Conservation (phyloP, 2,329 filamentous ascomycete species). For the Claviceps sp. region DNA sequence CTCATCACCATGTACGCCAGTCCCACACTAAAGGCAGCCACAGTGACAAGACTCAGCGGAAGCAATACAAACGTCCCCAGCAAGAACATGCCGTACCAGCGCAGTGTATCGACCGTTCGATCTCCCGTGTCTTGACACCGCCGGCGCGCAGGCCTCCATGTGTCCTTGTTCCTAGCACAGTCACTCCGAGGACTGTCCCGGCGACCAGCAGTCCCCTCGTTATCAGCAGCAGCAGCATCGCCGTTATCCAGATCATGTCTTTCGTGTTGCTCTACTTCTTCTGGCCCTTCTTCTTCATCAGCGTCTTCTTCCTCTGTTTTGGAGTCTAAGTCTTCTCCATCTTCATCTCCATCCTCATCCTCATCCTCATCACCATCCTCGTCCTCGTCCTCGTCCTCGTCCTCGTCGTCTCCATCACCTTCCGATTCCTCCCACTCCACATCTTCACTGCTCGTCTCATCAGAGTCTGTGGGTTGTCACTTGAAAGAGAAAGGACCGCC, state of each 20-base stretch:
- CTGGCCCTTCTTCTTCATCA: slow-evolving; percentile 13
- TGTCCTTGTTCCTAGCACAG: slow-evolving; percentile 10
- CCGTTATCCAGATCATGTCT: slow-evolving; percentile 14
- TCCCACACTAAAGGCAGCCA: slow-evolving; percentile 22
- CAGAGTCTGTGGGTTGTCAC: slow-evolving; percentile 32
- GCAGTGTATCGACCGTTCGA: slow-evolving; percentile 27
- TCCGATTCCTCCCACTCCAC: slow-evolving; percentile 15
- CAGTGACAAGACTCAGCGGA: slow-evolving; percentile 26
- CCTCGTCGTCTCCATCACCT: slow-evolving; percentile 12
- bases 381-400: slow-evolving; percentile 15
- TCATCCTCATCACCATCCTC: slow-evolving; percentile 11
- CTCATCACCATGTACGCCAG: slow-evolving; percentile 27
- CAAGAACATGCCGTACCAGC: slow-evolving; percentile 27
- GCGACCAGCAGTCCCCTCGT: slow-evolving; percentile 12
- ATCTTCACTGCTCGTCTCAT: slow-evolving; percentile 21
- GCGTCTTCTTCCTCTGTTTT: slow-evolving; percentile 11
- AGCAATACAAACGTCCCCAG: slow-evolving; percentile 34
- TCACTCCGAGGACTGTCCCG: slow-evolving; percentile 11
- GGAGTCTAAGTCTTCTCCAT: too few relatives aligned
- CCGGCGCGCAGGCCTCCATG: slow-evolving; percentile 15
- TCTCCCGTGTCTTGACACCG: slow-evolving; percentile 22
- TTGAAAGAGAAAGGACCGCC: slow-evolving; percentile 30
- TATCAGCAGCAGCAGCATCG: slow-evolving; percentile 7
- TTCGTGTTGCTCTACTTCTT: slow-evolving; percentile 13
- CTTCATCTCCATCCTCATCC: slow-evolving; percentile 13